Base-by-base conservation (phyloP, 2,329 filamentous ascomycete genomes). In the Alternaria tenuissima region DNA sequence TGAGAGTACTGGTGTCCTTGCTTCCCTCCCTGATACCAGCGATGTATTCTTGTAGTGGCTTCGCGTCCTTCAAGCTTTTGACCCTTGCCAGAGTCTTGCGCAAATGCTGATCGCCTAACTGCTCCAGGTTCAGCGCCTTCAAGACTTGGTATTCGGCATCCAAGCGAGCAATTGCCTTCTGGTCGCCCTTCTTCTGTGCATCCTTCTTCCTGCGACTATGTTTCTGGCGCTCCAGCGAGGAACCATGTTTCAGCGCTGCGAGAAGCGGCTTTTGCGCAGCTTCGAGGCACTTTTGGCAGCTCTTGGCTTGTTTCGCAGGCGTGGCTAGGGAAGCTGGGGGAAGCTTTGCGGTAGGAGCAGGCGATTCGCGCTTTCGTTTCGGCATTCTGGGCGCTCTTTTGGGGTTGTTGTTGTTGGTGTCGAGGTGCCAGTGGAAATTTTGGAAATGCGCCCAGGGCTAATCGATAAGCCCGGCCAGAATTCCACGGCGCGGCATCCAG, bases 221-320 rank as follows among this genome's bases (percentile, higher is more conserved):
- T 65, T 93, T 91, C 79, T 94, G 92, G 46, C 91, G 85, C 81
- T 94, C 91, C 72, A 92, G 90, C 47, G 89, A 89, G 74, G 91
- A 92, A 57, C 89, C 89, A 11, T 84, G 82, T 77, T 93, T 93
- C 61, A 94, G 83, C 0, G 89, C 89, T 62, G 85, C 84, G 30
- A 71, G 49, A 8, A 94, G 81, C 36, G 88, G 83, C 72, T 87
- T 87, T 64, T 85, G 83, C 69, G 84, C 83, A 47, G 83, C 80
- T 32, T 83, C 78, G 59, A 88, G 80, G 63, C 83, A 82, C 54
- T 81, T 81, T 66, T 64, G 54, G 61, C 70, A 69, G n/a, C 66
- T 56, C 30, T 70, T 74, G 32, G 57, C 53, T 28, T 52, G 68
- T 70, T 48, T 73, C 68, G 42, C 61, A 48, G 42, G 62, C 24